Evolutionary conservation across 2,329 filamentous ascomycete species (phyloP), one percentile per base, ranked within the genome.

Genomic region (Rhexocercosporidium sp.): DNA sequence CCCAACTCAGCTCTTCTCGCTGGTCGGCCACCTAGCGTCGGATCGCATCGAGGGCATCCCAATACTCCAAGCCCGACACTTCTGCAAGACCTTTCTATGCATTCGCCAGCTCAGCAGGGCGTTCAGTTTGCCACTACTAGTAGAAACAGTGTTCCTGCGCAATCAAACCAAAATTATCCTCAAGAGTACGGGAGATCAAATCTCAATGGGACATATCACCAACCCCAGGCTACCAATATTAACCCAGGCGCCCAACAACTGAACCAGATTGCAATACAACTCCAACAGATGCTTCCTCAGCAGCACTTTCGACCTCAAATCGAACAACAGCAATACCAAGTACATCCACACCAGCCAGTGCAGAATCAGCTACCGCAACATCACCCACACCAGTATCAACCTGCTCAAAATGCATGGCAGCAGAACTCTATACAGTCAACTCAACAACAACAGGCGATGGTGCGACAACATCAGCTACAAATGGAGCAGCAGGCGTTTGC

Each of bases 81-180:
- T 20, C 44, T 74, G 6, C 74, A 75, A 57, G 64, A 66, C 3
- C 65, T 73, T n/a, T 71, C 71, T 11, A 73, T 74, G 69, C 64
- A 71, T 12, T 75, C 74, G 1, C 74, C 74, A 37, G 62, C 68
- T 14, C 73, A 74, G 39, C 69, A 68, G 60, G 56, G 53, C 20
- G 69, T 69, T 16, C 68, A 54, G 25, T 51, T 51, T 25, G 37
- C 65, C 29, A 54, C 66, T 22, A 20, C 59, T 11, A 27, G 63
- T 44, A 68, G 67, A 27, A 70, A 59, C 56, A 70, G 65, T 62
- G 66, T 16, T 22, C 56, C 27, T 12, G 27, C 31, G 56, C 57
- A 44, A 20, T 46, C 34, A 20, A 46, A 51, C 51, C 29, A 51
- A 11, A 37, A 44, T 14, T 12, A 18, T 16, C 16, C 46, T 12